Evolutionary conservation across 2,329 filamentous ascomycete species (phyloP).

Genomic region (Daldinia sp.): DNA sequence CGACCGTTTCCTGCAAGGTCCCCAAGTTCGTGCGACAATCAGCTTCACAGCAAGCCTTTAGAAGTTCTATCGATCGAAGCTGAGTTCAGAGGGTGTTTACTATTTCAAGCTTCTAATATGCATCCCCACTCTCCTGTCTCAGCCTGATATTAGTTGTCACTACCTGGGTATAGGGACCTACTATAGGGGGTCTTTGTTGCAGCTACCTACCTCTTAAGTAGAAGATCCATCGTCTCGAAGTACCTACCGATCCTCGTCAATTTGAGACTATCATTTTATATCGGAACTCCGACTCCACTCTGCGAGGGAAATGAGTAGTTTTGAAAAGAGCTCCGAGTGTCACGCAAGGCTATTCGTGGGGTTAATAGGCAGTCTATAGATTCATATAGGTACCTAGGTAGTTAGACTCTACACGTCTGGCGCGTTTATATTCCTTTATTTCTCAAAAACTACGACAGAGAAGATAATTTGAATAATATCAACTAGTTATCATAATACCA

Average conservation of each 20-base stretch:
- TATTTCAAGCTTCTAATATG: constrained; percentile 8
- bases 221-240: constrained; percentile 26
- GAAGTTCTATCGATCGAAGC: constrained; percentile 10
- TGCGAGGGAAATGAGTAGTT: constrained; percentile 15
- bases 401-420: too few species aligned
- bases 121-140: constrained; percentile 20
- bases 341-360: constrained; percentile 11
- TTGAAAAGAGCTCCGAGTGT: constrained; percentile 28
- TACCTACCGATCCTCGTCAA: constrained; percentile 36
- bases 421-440: too few species aligned
- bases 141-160: constrained; percentile 2
- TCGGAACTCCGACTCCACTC: constrained; percentile 33
- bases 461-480: too few species aligned
- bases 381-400: too few species aligned
- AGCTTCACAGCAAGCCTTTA: constrained; percentile 10
- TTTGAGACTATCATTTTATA: constrained; percentile 26
- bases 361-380: constrained; percentile 15
- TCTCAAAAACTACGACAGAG: too few species aligned
- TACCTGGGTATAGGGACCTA: too few species aligned
- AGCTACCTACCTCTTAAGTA: constrained; percentile 5
- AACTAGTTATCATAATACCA: too few species aligned
- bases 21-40: constrained; percentile 34
- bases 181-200: constrained; percentile 9
- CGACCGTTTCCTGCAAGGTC: constrained; percentile 39
- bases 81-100: constrained; percentile 16